Evolutionary conservation across 441 rosid genomes (phyloP).

Genomic region (Arabidopsis hybrid): DNA sequence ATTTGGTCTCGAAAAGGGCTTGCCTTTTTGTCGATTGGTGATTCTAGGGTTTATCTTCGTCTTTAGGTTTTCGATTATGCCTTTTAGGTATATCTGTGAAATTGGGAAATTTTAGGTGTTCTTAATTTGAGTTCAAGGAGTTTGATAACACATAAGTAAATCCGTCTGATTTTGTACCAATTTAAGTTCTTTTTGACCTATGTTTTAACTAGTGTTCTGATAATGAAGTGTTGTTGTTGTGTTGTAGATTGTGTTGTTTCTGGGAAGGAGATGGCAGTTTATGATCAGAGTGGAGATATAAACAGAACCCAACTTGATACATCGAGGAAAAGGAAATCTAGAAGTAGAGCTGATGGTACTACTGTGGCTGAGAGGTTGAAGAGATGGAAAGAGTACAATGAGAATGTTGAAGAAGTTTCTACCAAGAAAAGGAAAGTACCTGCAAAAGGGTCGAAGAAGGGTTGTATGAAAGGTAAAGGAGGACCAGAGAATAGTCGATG

Average conservation of each 20-base stretch:
- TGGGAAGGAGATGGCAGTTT: slow-evolving; percentile 35
- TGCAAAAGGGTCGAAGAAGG: slow-evolving; percentile 81
- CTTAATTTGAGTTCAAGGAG: background rate
- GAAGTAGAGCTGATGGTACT: slow-evolving; percentile 43
- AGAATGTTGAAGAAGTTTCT: slow-evolving; percentile 35
- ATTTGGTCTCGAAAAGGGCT: background rate
- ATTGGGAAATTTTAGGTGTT: background rate
- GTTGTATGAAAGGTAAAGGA: slow-evolving; percentile 95
- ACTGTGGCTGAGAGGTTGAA: slow-evolving; percentile 62
- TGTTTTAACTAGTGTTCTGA: slow-evolving; percentile 6
- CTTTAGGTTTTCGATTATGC: background rate
- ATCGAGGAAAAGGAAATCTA: slow-evolving; percentile 53
- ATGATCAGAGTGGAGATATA: slow-evolving; percentile 15
- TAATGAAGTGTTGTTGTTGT: background rate
- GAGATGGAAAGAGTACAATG: slow-evolving; percentile 67
- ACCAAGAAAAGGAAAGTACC: slow-evolving; percentile 54
- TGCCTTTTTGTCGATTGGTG: background rate
- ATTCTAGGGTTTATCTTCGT: slow-evolving; percentile 2
- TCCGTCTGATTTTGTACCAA: background rate
- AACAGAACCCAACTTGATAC: slow-evolving; percentile 16
- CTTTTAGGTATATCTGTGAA: background rate
- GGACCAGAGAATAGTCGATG: slow-evolving; percentile 73
- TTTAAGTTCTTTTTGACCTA: background rate
- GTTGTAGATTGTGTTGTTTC: slow-evolving; percentile 26
- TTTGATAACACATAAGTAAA: background rate